These are phyloP conservation scores for Podospora australis DNA, from an alignment of 495 filamentous ascomycete species.

Conservation along the genomic window DNA sequence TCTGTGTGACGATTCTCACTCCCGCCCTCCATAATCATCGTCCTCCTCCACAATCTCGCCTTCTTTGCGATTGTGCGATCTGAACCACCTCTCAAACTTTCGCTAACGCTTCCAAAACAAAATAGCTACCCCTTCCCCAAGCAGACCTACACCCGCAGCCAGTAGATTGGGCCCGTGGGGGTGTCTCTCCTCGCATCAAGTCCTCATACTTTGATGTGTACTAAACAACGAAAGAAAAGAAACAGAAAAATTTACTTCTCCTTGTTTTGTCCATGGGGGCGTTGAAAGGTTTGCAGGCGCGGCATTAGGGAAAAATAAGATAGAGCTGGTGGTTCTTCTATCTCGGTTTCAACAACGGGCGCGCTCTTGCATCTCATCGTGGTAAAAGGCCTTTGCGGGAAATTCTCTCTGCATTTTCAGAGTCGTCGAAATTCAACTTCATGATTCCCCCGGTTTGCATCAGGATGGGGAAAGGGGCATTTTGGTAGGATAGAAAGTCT, in stretches of 20 bases:
- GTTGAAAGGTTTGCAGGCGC: not conserved
- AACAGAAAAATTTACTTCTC: slow-evolving; percentile 1
- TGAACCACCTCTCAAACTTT: no score
- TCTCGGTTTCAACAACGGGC: slow-evolving; percentile 8
- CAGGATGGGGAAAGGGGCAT: not conserved
- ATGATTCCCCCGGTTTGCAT: slow-evolving; percentile 14
- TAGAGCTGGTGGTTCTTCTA: not conserved
- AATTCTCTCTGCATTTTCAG: not conserved
- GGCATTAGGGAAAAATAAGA: not conserved
- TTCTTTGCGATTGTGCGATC: no score
- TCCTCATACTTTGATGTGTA: not conserved
- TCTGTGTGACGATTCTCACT: no score
- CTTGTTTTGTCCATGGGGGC: not conserved
- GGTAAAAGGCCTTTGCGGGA: no score
- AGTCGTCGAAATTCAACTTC: slow-evolving; percentile 22
- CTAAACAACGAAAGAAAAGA: no score
- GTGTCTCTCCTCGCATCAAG: not conserved
- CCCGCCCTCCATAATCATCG: no score
- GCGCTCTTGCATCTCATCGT: no score
- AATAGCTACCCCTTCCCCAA: slow-evolving; percentile 55
- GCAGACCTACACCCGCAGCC: slow-evolving; percentile 55
- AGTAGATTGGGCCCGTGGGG: slow-evolving; percentile 3
- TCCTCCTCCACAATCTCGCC: no score
- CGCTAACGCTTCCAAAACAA: slow-evolving; percentile 6
- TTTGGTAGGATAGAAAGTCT: not conserved